These are phyloP conservation scores for Vitis hybrid DNA, from an alignment of 177 flowering plant genomes.

Conservation along the genomic window DNA sequence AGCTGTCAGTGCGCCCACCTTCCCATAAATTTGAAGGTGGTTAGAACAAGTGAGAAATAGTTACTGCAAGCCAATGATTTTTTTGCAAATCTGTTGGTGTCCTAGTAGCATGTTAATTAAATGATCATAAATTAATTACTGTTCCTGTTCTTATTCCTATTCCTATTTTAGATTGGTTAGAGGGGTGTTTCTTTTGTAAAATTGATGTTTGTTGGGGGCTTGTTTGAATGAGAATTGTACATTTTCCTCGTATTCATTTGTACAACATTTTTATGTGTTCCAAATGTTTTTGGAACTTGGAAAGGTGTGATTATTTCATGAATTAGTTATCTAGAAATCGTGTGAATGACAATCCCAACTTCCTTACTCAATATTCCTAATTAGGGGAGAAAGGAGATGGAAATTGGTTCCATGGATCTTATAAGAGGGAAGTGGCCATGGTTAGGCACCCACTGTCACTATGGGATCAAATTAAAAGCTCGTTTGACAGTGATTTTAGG, in stretches of 20 bases:
- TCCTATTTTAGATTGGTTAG: background rate
- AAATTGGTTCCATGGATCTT: too few species aligned
- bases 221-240: constrained; percentile 2
- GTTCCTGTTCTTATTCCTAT: background rate
- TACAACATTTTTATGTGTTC: background rate
- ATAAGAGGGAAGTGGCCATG: too few species aligned
- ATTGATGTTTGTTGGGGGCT: background rate
- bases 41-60: background rate
- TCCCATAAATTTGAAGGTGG: background rate
- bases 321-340: background rate
- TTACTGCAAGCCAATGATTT: too few species aligned
- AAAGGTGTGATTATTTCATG: background rate
- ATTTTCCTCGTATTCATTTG: background rate
- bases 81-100: too few species aligned
- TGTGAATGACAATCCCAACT: background rate
- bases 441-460: too few species aligned
- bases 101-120: too few species aligned
- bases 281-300: background rate
- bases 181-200: too few species aligned
- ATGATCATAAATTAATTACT: background rate
- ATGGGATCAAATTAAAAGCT: too few species aligned
- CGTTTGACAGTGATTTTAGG: too few species aligned
- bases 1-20: background rate
- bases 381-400: background rate
- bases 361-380: background rate